Evolutionary conservation across 2,329 filamentous ascomycete species (phyloP), one percentile per base, ranked within the genome.

Genomic region (Corynespora cassiicola): DNA sequence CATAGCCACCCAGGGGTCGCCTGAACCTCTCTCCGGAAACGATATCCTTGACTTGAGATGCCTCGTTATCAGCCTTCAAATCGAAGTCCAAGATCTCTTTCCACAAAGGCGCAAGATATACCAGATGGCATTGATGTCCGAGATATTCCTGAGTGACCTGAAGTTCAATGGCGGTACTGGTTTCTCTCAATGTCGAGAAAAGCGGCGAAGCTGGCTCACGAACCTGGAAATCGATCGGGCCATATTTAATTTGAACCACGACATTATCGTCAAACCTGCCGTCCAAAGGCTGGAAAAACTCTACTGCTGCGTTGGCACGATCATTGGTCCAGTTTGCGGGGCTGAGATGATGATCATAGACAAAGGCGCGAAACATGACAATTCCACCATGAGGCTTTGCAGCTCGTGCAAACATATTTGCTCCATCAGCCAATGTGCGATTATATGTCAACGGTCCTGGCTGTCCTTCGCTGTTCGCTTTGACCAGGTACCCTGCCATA

Each of bases 301-400:
- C 73, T 0, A 87, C 82, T 0, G 83, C 84, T 0, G 84, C 85
- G 37, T 87, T 87, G 2, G 85, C 86, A 2, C 86, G 78, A 58
- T 88, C 86, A 1, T 77, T 77, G 33, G 76, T 80, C 83, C 84
- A 87, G 58, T 84, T 74, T 0, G 72, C 69, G 54, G 82, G 72
- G 45, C 80, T 75, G 44, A 84, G 62, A 6, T 71, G 66, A 27
- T 77, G 69, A 53, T 88, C 76, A 58, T 88, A 88, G 1, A 88
- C 84, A 50, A 88, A 88, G 1, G 85, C 85, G 2, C 86, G 78
- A 69, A 85, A 88, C 78, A 88, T 81, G 36, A 87, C 73, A 20
- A 85, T 94, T 64, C 90, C 90, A 66, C 94, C 94, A 31, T 97
- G 96, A 72, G 90, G 89, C 39, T 95, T 96, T 71, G 87, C 89